Percentiles rank a stretch among this genome's conserved stretches.
Conservation (phyloP, 768 basidiomycete species). For the Rhodotorula kratochvilovae region DNA sequence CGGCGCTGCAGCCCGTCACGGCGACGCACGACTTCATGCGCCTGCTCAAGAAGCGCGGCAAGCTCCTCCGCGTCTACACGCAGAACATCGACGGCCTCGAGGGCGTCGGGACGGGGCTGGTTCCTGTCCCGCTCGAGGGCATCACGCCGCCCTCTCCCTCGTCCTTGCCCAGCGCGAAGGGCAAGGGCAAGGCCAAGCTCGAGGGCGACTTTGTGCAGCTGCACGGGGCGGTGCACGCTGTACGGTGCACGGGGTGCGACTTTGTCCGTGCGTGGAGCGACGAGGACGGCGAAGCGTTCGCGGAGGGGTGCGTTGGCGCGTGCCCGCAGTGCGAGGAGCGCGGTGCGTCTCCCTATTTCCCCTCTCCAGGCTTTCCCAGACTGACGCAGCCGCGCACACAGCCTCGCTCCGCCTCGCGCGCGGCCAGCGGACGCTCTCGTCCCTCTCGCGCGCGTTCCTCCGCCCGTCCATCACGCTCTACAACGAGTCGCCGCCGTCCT, state of each 20-base stretch:
- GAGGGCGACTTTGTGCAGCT: constrained; percentile 85
- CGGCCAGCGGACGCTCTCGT: constrained; percentile 63
- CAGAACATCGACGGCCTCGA: constrained; percentile 98
- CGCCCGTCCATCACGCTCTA: constrained; percentile 93
- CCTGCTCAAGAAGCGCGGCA: constrained; percentile 73
- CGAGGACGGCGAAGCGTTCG: constrained; percentile 62
- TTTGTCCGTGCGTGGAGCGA: constrained; percentile 67
- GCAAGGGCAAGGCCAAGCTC: constrained; percentile 52
- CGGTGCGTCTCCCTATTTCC: constrained; percentile 58
- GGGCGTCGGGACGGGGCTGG: constrained; percentile 63
- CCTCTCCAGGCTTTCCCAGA: too few species aligned
- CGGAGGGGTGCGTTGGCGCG: constrained; percentile 66
- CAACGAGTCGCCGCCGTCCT: constrained; percentile 71
- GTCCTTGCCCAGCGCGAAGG: constrained; percentile 23
- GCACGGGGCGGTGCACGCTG: constrained; percentile 88
- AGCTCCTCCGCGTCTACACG: constrained; percentile 83
- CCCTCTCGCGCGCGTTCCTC: constrained; percentile 57
- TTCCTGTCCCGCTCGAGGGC: constrained; percentile 18
- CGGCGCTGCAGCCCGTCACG: constrained; percentile 59
- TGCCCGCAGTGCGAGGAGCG: constrained; percentile 80
- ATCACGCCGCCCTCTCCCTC: constrained; percentile 4
- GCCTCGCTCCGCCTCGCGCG: constrained; percentile 76
- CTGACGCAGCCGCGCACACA: constrained; percentile 39
- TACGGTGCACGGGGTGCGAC: constrained; percentile 80
- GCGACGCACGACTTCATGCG: constrained; percentile 85